Base-by-base conservation (phyloP, 129 eudicot species). In the Erigeron canadensis region DNA sequence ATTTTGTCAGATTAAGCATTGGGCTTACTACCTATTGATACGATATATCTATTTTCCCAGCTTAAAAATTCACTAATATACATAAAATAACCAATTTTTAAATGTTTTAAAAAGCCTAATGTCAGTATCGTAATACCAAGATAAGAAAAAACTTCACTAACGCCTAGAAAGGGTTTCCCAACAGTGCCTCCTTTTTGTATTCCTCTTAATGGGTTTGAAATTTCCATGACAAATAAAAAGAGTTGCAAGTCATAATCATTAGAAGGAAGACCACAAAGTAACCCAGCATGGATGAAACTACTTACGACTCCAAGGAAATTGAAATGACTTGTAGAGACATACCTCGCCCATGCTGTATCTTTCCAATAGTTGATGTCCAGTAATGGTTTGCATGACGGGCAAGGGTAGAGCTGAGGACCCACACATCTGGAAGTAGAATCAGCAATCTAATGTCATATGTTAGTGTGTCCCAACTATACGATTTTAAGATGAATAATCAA, bases 281-380 rank as follows among this genome's bases (percentile, higher is more conserved):
- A 45, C 5, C 8, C 56, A 38, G 47, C 42, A 71, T 43, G 6
- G 28, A 19, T 10, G 10, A 74, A 34, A 19, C 60, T 57, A 16
- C 6, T 22, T 56, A 18, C 21, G 63, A 0, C 7, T 57, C 19
- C 15, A 51, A n/a, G 15, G 17, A 3, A 51, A 17, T 51, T 23
- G 47, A 72, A 28, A 34, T 34, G 77, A 77, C 57, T 57, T 42
- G 38, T 65, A 58, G 28, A 53, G 2, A 50, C 73, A 69, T 73
- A 94, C 98, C 96, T 94, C 98, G 40, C 97, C 89, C 98, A 94
- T 94, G 80, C 97, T 97, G 68, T 94, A 94, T 65, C 98, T 81
- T 79, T 94, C 98, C 66, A 94, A 74, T 62, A 94, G 85, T 28
- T 84, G 82, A 48, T 94, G 98, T 59, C 96, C 96, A n/a, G 98